A percentile compares a stretch with the other conserved stretches of the same genome.
These are phyloP conservation scores for Alternaria conjuncta DNA, from an alignment of 2,329 filamentous ascomycete genomes.

Conservation along the genomic window DNA sequence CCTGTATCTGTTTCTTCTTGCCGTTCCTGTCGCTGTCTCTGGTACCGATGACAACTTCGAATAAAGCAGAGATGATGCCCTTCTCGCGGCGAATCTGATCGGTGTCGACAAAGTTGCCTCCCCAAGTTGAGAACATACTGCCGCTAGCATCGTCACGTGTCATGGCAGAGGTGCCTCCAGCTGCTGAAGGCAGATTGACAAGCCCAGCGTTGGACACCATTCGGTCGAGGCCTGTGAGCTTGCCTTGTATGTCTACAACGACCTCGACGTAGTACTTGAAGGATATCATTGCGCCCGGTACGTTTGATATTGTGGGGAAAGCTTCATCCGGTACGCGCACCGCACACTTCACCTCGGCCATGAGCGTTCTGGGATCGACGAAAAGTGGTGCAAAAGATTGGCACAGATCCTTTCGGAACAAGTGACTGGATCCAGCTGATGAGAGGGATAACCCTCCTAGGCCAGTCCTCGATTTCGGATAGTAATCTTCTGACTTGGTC, in stretches of 20 bases:
- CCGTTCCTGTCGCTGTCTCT: slow-evolving; percentile 70
- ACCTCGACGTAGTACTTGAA: slow-evolving; percentile 96
- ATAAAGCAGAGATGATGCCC: slow-evolving; percentile 84
- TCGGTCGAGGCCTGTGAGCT: slow-evolving; percentile 76
- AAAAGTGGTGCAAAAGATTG: slow-evolving; percentile 89
- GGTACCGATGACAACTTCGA: slow-evolving; percentile 88
- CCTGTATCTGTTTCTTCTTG: slow-evolving; percentile 49
- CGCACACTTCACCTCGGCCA: slow-evolving; percentile 79
- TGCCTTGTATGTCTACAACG: slow-evolving; percentile 88
- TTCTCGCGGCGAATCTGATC: slow-evolving; percentile 86
- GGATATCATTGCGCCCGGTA: slow-evolving; percentile 91
- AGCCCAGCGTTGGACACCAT: slow-evolving; percentile 63
- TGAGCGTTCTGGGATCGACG: slow-evolving; percentile 79
- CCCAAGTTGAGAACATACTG: slow-evolving; percentile 61
- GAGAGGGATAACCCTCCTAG: slow-evolving; percentile 85
- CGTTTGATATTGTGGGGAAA: slow-evolving; percentile 88
- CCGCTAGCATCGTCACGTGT: slow-evolving; percentile 48
- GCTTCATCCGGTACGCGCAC: slow-evolving; percentile 87
- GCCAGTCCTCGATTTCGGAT: slow-evolving; percentile 85
- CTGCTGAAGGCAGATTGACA: slow-evolving; percentile 54
- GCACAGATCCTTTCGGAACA: slow-evolving; percentile 94
- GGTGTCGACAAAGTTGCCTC: slow-evolving; percentile 81
- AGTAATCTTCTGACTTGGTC: slow-evolving; percentile 80
- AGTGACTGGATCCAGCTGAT: slow-evolving; percentile 82
- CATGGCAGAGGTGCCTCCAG: slow-evolving; percentile 48